Percentiles rank a stretch among this genome's conserved stretches.
These are phyloP conservation scores for Phytophthora citricola DNA, from an alignment of 352 stramenopile genomes.

Conservation along the genomic window DNA sequence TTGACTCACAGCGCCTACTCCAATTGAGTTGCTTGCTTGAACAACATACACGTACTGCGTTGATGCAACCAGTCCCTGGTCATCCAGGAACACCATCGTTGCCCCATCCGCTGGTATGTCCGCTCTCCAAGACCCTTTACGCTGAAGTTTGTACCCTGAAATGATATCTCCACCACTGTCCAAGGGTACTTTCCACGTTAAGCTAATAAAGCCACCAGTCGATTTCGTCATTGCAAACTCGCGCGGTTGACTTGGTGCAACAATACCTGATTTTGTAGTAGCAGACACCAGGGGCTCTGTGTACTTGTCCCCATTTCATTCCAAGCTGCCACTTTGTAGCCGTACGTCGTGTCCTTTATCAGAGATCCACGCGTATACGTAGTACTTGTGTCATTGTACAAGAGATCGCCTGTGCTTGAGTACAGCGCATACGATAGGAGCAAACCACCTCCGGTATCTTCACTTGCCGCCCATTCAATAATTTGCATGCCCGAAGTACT, in stretches of 20 bases:
- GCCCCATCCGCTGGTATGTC: slow-evolving; percentile 7
- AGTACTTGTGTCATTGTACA: slow-evolving; percentile 57
- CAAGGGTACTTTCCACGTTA: slow-evolving; percentile 48
- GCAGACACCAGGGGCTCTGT: slow-evolving; percentile 24
- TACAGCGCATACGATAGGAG: slow-evolving; percentile 48
- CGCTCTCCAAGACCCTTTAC: slow-evolving; percentile 30
- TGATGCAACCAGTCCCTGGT: slow-evolving; percentile 33
- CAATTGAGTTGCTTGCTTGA: slow-evolving; percentile 48
- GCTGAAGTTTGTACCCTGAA: slow-evolving; percentile 51
- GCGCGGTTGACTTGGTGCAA: slow-evolving; percentile 40
- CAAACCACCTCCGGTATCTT: slow-evolving; percentile 48
- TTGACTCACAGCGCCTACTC: slow-evolving; percentile 36
- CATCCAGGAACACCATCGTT: slow-evolving; percentile 33
- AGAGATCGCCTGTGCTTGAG: slow-evolving; percentile 24
- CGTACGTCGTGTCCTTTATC: slow-evolving; percentile 48
- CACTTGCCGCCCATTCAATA: slow-evolving; percentile 45
- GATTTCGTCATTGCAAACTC: slow-evolving; percentile 13
- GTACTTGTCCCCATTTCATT: slow-evolving; percentile 53
- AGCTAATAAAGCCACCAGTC: slow-evolving; percentile 51
- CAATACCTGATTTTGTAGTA: slow-evolving; percentile 29
- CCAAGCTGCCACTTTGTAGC: slow-evolving; percentile 47
- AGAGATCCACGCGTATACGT: slow-evolving; percentile 45
- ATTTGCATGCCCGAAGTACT: slow-evolving; percentile 55
- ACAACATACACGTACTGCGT: slow-evolving; percentile 54
- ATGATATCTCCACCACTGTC: slow-evolving; percentile 52